Evolutionary conservation across 192 early-diverging fungal genomes (phyloP), one percentile per base, ranked within the genome.

Genomic region (Backusella morwellensis): DNA sequence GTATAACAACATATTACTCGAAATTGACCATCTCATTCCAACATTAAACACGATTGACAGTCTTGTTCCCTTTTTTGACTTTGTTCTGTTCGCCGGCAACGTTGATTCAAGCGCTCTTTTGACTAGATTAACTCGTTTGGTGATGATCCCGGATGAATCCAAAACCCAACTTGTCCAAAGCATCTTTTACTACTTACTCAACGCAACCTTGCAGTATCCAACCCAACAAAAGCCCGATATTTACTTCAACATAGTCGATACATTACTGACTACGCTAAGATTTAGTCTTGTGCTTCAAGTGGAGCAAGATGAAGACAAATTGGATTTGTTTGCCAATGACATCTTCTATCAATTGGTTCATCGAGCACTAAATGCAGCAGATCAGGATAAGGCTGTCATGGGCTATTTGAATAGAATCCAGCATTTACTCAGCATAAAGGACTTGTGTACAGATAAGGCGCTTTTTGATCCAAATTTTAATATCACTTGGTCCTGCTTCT

Each of bases 401-500:
- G 47, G 71, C 3, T 76, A 78, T 42, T n/a, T 79, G 7, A 21
- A 35, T 12, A 75, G 74, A 5, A 42, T 76, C 17, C 44, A 54
- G 14, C 70, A 35, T 4, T 47, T 79, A 2, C 6, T 66, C 35
- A 29, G 11, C 1, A 17, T 68, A 4, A 52, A 29, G 21, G 80
- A 77, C 70, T 23, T 70, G 12, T 73, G 66, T 23, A 29, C 35
- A 4, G 67, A 52, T 15, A 66, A 73, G 1, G 0, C 3, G 2
- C 32, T 77, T 0, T 32, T 75, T 19, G 15, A 69, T 14, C 75
- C 78, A 3, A 73, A 79, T n/a, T 72, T 78, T 63, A 66, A 82
- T 8, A 70, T 76, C 1, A 35, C 87, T 0, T 87, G 86, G 87
- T 73, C 80, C 2, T 52, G 78, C 4, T 72, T 90, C 2, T 85